These are phyloP conservation scores for Anaeromyces robustus DNA, from an alignment of 192 early-diverging fungal genomes.

Conservation along the genomic window DNA sequence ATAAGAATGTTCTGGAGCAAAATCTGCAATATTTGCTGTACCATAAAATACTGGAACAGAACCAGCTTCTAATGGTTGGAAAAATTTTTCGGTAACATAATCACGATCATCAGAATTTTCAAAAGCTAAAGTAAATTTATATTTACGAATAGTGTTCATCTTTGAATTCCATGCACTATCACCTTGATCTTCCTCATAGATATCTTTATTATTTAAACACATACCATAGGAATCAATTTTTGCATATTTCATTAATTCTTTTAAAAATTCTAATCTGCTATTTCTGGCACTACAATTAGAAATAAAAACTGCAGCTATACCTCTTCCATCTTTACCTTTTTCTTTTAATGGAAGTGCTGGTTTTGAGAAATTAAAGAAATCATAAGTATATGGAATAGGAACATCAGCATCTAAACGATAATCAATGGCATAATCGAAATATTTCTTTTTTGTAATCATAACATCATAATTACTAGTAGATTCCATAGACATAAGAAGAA, in stretches of 20 bases:
- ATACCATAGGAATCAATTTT: background rate
- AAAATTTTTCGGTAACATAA: conserved; percentile 4
- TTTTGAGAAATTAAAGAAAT: background rate
- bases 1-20: background rate
- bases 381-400: background rate
- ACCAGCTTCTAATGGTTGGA: conserved; percentile 1
- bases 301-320: background rate
- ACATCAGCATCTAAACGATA: conserved; percentile 3
- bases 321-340: background rate
- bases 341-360: background rate
- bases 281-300: background rate
- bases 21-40: background rate
- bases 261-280: background rate
- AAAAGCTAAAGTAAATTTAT: background rate
- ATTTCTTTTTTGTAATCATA: background rate
- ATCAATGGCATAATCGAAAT: background rate
- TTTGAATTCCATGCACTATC: background rate
- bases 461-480: background rate
- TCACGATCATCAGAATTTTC: background rate
- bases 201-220: background rate
- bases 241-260: background rate
- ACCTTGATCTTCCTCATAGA: background rate
- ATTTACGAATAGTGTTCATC: background rate
- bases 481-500: background rate
- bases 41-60: background rate